Percentiles rank a stretch among this genome's conserved stretches.
These are phyloP conservation scores for Oryza meyeriana DNA, from an alignment of 176 grass and related monocot genomes.

Conservation along the genomic window DNA sequence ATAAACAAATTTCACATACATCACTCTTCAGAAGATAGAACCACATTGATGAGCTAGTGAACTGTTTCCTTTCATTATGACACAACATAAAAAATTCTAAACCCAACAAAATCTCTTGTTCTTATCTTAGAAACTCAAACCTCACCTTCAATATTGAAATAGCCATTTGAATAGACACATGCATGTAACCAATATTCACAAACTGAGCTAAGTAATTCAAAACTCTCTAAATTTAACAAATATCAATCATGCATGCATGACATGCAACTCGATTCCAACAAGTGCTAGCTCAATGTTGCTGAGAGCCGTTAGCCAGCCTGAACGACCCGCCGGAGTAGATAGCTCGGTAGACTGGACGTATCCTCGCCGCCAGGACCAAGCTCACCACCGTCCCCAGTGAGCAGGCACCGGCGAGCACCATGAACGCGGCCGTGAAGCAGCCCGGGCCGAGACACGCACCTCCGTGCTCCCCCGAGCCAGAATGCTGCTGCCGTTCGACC, in stretches of 20 bases:
- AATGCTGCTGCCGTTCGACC: slow-evolving; percentile 24
- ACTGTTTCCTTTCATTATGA: too few relatives aligned
- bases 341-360: slow-evolving; percentile 53
- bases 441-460: slow-evolving; percentile 41
- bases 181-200: neutral
- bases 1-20: too few relatives aligned
- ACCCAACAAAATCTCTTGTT: too few relatives aligned
- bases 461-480: neutral
- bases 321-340: slow-evolving; percentile 54
- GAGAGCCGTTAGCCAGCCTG: slow-evolving; percentile 18
- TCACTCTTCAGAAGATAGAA: too few relatives aligned
- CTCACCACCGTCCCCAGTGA: slow-evolving; percentile 47
- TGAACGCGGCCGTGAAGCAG: slow-evolving; percentile 57
- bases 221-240: neutral
- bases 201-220: neutral
- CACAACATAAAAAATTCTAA: too few relatives aligned
- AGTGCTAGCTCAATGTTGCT: neutral
- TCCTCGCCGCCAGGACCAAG: slow-evolving; percentile 43
- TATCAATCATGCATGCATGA: neutral
- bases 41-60: too few relatives aligned
- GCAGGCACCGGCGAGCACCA: slow-evolving; percentile 50
- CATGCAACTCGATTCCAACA: neutral
- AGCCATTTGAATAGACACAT: too few relatives aligned
- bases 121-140: too few relatives aligned
- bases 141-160: too few relatives aligned